Conservation (phyloP, 306 rosid genomes). For the Casuarina cunninghamiana region DNA sequence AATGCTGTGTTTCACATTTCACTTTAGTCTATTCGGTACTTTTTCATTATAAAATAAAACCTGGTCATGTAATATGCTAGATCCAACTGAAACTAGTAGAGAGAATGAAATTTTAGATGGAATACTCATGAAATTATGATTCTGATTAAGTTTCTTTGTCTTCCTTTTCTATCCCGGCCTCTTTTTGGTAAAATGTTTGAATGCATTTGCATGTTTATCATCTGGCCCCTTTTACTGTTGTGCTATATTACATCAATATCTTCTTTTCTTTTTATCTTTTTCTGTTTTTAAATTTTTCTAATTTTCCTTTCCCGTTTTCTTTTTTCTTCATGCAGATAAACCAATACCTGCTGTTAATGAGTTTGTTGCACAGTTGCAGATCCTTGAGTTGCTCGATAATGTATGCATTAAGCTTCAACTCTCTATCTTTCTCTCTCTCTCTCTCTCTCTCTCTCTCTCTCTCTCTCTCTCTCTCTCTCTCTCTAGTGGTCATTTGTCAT, state of each 20-base stretch:
- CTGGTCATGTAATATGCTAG: background rate
- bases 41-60: background rate
- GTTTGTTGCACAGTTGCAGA: constrained; percentile 81
- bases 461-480: background rate
- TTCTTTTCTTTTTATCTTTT: background rate
- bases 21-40: background rate
- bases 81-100: background rate
- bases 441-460: no score
- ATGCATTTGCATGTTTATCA: background rate
- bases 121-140: background rate
- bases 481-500: constrained; percentile 4
- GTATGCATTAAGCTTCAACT: constrained; percentile 33
- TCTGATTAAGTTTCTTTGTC: background rate
- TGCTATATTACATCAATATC: background rate
- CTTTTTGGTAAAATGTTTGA: no score
- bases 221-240: background rate
- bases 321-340: constrained; percentile 52
- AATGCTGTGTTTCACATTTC: background rate
- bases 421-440: background rate
- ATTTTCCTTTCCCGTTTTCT: background rate
- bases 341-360: constrained; percentile 74
- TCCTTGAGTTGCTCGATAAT: constrained; percentile 92
- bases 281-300: background rate
- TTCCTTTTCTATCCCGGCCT: background rate
- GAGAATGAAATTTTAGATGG: background rate